phyloP scores from a whole-genome alignment of 371 early-diverging fungal genomes.

The Phascolomyces articulosus region DNA sequence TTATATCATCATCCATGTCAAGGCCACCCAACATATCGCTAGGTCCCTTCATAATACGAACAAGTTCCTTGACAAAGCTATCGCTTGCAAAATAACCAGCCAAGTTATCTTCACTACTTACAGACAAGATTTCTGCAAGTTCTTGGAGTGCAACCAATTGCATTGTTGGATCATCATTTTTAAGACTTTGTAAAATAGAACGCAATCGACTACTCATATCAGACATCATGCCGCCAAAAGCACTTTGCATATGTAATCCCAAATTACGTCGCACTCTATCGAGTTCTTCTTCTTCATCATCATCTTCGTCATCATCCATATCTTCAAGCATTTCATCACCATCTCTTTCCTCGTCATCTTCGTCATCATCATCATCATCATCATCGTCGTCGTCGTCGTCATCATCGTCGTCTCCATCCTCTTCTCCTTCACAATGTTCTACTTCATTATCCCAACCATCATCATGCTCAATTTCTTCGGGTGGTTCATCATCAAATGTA shows the following conservation, averaged over 20 bases:
- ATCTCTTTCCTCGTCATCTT: slow-evolving; percentile 16
- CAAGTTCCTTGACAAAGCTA: slow-evolving; percentile 60
- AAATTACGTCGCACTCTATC: slow-evolving; percentile 40
- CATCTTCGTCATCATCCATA: slow-evolving; percentile 37
- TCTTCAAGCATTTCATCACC: slow-evolving; percentile 10
- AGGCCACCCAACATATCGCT: slow-evolving; percentile 25
- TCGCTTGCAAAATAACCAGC: slow-evolving; percentile 60
- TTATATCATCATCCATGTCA: slow-evolving; percentile 48
- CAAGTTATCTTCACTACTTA: slow-evolving; percentile 71
- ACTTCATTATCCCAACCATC: slow-evolving; percentile 8
- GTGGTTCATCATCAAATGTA: background rate
- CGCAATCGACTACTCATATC: slow-evolving; percentile 48
- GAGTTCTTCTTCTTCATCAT: slow-evolving; percentile 48
- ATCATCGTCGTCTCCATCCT: slow-evolving; percentile 30
- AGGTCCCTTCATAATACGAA: slow-evolving; percentile 56
- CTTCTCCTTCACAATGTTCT: slow-evolving; percentile 21
- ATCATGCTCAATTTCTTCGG: background rate
- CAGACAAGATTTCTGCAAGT: slow-evolving; percentile 67
- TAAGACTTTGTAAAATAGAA: slow-evolving; percentile 54
- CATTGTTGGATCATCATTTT: slow-evolving; percentile 61
- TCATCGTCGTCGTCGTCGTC: slow-evolving; percentile 27
- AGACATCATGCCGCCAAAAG: slow-evolving; percentile 49
- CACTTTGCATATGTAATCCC: slow-evolving; percentile 49
- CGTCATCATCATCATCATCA: slow-evolving; percentile 30
- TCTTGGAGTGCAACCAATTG: slow-evolving; percentile 72